Conservation (phyloP, 2,329 filamentous ascomycete genomes). For the Penicillium olsonii region DNA sequence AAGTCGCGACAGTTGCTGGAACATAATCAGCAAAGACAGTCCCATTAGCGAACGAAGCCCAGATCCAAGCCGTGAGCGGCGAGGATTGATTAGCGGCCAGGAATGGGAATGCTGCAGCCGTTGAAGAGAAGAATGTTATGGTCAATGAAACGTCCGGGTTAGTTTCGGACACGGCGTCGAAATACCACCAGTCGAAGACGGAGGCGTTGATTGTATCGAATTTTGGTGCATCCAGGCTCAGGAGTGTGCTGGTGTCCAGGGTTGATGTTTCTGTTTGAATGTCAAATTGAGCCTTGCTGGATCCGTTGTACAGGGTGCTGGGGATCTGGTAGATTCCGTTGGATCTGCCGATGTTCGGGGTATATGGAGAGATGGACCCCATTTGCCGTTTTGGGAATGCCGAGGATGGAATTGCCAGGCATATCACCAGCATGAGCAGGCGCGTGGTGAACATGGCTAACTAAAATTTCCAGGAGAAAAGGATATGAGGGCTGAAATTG, state of each 20-base stretch:
- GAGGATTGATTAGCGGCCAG: conserved; percentile 14
- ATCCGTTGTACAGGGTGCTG: conserved; percentile 9
- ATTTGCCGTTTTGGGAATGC: background rate
- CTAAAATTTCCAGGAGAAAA: background rate
- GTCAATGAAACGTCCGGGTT: conserved; percentile 29
- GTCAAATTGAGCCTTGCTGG: conserved; percentile 9
- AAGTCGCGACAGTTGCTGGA: conserved; percentile 17
- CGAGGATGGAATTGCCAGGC: background rate
- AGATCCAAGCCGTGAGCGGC: conserved; percentile 27
- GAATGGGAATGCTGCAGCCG: conserved; percentile 41
- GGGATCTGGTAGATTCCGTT: conserved; percentile 13
- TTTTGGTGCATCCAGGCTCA: conserved; percentile 29
- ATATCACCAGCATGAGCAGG: background rate
- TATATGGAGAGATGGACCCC: background rate
- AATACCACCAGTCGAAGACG: conserved; percentile 46
- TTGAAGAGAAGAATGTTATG: conserved; percentile 36
- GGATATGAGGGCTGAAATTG: background rate
- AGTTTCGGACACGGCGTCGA: conserved; percentile 36
- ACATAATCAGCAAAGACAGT: conserved; percentile 16
- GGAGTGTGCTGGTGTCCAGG: conserved; percentile 4
- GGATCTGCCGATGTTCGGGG: background rate
- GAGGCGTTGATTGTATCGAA: conserved; percentile 28
- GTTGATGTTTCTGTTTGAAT: conserved; percentile 9
- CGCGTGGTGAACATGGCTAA: background rate
- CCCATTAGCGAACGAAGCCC: conserved; percentile 30